phyloP scores from a whole-genome alignment of 805 yeast genomes.

The Cyberlindnera japonica region DNA sequence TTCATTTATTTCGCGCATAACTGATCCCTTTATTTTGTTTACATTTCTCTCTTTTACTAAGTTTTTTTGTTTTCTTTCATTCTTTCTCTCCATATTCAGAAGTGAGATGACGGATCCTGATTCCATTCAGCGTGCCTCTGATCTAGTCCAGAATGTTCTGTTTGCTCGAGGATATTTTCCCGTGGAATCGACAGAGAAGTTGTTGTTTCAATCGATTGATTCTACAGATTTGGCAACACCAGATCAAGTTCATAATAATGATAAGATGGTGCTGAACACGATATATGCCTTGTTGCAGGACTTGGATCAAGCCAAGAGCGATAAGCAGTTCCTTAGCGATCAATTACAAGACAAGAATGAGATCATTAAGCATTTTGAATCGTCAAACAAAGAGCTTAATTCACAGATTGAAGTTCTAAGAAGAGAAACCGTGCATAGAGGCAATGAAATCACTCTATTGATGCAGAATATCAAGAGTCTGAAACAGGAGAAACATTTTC shows the following conservation, averaged over 20 bases:
- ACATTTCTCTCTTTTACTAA: neutral
- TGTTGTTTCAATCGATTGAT: conserved; percentile 7
- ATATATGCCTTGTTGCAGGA: conserved; percentile 16
- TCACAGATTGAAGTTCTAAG: neutral
- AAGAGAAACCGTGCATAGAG: neutral
- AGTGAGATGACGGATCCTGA: conserved; percentile 11
- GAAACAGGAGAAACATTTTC: neutral
- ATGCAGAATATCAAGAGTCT: conserved; percentile 1
- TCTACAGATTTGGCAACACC: neutral
- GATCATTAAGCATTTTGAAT: conserved; percentile 12
- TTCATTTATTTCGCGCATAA: no score
- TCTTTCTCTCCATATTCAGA: no score
- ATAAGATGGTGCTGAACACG: conserved; percentile 15
- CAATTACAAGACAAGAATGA: conserved; percentile 13
- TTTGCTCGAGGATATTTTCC: conserved; percentile 18
- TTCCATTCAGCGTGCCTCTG: conserved; percentile 14
- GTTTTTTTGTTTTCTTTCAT: no score
- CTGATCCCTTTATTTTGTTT: neutral
- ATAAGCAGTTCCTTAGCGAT: conserved; percentile 7
- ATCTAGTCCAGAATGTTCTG: conserved; percentile 15
- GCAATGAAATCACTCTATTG: conserved; percentile 4
- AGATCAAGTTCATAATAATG: conserved; percentile 4
- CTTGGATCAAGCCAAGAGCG: conserved; percentile 13
- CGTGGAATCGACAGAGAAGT: conserved; percentile 2
- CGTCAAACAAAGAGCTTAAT: conserved; percentile 8